Percentiles rank a stretch among this genome's conserved stretches.
phyloP scores from a whole-genome alignment of 2,329 filamentous ascomycete species.

The Sporothrix curviconia region DNA sequence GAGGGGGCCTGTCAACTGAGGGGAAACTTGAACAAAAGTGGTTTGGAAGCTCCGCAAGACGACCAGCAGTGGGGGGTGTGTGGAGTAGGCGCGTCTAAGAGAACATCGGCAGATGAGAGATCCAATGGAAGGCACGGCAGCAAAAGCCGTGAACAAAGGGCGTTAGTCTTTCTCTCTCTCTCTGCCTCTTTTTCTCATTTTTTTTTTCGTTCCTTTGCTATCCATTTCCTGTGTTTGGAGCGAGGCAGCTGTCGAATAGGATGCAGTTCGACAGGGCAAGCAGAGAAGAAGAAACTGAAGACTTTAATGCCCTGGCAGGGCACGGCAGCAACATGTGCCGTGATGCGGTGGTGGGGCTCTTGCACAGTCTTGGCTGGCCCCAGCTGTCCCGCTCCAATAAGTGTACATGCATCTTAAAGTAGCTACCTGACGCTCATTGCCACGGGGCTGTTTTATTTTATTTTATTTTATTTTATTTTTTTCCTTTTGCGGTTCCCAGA shows the following conservation, averaged over 20 bases:
- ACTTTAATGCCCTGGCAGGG: background rate
- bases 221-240: background rate
- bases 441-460: too few relatives aligned
- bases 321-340: conserved; percentile 1
- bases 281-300: background rate
- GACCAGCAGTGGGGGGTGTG: conserved; percentile 10
- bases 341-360: background rate
- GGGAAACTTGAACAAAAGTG: conserved; percentile 9
- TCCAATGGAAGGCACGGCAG: conserved; percentile 14
- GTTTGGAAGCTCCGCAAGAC: conserved; percentile 4
- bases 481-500: conserved; percentile 1
- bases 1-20: conserved; percentile 10
- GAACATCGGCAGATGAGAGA: conserved; percentile 19
- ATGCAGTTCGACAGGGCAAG: background rate
- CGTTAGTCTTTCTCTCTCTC: background rate
- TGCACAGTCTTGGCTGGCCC: background rate
- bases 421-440: background rate
- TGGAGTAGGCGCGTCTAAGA: conserved; percentile 12
- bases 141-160: background rate
- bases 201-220: background rate
- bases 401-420: too few relatives aligned
- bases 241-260: too few relatives aligned
- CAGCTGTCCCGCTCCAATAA: background rate
- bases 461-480: too few relatives aligned
- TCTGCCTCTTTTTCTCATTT: background rate